phyloP scores from a whole-genome alignment of 2,329 filamentous ascomycete species.

The Didymella segeticola region DNA sequence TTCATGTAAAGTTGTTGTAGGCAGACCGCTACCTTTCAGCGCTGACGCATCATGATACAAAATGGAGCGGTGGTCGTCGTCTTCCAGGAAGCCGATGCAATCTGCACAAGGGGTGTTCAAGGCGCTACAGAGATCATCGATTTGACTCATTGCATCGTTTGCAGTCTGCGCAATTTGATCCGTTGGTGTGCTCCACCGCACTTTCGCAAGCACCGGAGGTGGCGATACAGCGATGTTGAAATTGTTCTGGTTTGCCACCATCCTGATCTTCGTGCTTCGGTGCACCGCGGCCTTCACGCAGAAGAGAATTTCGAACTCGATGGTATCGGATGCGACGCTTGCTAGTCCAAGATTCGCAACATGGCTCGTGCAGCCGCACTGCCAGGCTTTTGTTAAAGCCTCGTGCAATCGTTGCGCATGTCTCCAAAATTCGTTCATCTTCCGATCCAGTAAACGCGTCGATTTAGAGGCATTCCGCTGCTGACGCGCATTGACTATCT shows the following conservation, averaged over 20 bases:
- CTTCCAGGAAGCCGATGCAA: neutral
- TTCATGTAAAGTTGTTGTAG: neutral
- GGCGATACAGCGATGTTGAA: neutral
- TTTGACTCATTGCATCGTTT: neutral
- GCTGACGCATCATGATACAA: neutral
- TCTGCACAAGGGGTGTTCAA: neutral
- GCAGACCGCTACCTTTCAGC: neutral
- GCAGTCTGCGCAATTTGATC: neutral
- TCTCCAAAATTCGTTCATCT: neutral
- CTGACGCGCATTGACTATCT: neutral
- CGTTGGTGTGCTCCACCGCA: neutral
- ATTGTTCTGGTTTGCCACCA: neutral
- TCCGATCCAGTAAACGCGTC: neutral
- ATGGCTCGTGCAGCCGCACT: neutral
- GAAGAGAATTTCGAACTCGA: neutral
- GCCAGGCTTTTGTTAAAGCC: neutral
- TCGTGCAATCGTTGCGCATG: neutral
- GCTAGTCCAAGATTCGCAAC: neutral
- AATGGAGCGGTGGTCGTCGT: neutral
- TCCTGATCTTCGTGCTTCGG: neutral
- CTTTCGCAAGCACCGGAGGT: neutral
- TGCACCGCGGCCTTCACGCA: neutral
- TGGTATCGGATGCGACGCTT: neutral
- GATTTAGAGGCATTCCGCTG: neutral
- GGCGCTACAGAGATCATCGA: neutral